phyloP scores from a whole-genome alignment of 108 stramenopile species.

The Discostella stelligeroides region DNA sequence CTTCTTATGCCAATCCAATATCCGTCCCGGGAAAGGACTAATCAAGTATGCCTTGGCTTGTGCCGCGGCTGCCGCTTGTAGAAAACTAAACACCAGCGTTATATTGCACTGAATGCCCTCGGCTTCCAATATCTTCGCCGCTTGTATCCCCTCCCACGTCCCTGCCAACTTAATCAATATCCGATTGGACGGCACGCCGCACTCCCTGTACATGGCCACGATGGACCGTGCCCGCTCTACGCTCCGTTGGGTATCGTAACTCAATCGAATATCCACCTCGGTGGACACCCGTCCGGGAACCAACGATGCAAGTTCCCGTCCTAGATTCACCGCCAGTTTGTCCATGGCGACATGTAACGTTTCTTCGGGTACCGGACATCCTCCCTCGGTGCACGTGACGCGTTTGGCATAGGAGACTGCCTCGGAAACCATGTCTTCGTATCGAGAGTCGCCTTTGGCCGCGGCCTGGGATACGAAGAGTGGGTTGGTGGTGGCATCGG shows the following conservation, averaged over 20 bases:
- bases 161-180: conserved; percentile 98
- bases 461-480: conserved; percentile 87
- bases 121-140: conserved; percentile 87
- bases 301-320: conserved; percentile 76
- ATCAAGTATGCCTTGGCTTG: conserved; percentile 94
- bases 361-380: conserved; percentile 45
- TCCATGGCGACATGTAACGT: conserved; percentile 85
- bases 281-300: conserved; percentile 96
- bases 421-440: conserved; percentile 73
- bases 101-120: conserved; percentile 97
- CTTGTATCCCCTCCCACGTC: conserved; percentile 99
- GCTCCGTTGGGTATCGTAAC: conserved; percentile 89
- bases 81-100: conserved; percentile 92
- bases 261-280: conserved; percentile 96
- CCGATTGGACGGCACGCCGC: conserved; percentile 77
- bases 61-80: conserved; percentile 96
- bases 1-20: conserved; percentile 95
- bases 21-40: conserved; percentile 97
- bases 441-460: conserved; percentile 72
- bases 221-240: conserved; percentile 87
- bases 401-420: conserved; percentile 82
- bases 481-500: conserved; percentile 95
- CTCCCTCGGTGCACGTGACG: conserved; percentile 59
- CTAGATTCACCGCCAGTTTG: conserved; percentile 94
- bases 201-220: conserved; percentile 89